Base-by-base conservation (phyloP, 2,329 filamentous ascomycete genomes). In the Trichoderma pleuroti region DNA sequence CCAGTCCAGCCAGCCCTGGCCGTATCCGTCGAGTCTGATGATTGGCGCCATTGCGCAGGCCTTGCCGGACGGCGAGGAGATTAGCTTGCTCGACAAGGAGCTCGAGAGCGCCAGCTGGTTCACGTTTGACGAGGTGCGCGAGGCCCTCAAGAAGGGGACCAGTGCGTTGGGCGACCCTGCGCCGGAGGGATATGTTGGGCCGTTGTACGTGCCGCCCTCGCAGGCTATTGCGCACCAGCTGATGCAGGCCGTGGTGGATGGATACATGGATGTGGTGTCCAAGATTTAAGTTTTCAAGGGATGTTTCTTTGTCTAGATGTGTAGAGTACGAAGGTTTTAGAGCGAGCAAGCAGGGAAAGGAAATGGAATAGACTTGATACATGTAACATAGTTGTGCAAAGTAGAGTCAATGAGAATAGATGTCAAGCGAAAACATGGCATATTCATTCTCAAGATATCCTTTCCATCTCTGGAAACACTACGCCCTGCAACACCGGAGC, bases 211-310 rank as follows among this genome's bases (percentile, higher is more conserved):
- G 78, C 96, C 96, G 59, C 93, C 94, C 2, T 83, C 86, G 71
- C 97, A 94, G 42, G 95, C 96, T 1, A 98, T 99, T 86, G 96
- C 96, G 18, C 92, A 98, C 80, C 92, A 94, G 79, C 82, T 98
- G 77, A 90, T 99, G 75, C 86, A 85, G 66, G 93, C 94, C 1
- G 93, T 97, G 16, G 87, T 91, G 0, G 88, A 90, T 64, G 93
- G 93, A 0, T 96, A 92, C 78, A 82, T 92, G 72, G 85, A 84
- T 12, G 84, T 83, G 2, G 81, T 73, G 5, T 75, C 86, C 72
- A 91, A 88, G 80, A 87, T 87, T 11, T 87, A 80, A 56, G 12
- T 32, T 32, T 10, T 18, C 26, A 28, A 0, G 34, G 14, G 12
- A 26, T n/a, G 21, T 16, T 6, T 36, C 14, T 36, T 2, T 65